Percentiles rank a stretch among this genome's conserved stretches.
Evolutionary conservation across 345 rosid species (phyloP).

Genomic region (Eucalyptus pauciflora): DNA sequence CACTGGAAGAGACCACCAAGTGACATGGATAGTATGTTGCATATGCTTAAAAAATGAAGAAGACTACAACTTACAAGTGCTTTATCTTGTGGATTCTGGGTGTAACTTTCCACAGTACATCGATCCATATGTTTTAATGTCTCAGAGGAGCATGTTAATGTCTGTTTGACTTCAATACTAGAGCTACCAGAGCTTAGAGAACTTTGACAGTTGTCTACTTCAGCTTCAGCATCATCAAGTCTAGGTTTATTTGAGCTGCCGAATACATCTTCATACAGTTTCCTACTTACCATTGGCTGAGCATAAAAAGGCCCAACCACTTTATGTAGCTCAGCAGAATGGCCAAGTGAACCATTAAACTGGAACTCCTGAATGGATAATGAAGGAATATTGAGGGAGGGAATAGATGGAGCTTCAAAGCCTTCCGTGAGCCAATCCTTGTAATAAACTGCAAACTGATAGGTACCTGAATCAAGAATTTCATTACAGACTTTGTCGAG

Average conservation of each 20-base stretch:
- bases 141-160: slow-evolving; percentile 14
- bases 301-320: slow-evolving; percentile 22
- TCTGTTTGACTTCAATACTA: slow-evolving; percentile 16
- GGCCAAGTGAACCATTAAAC: slow-evolving; percentile 3
- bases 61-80: slow-evolving; percentile 15
- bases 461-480: slow-evolving; percentile 46
- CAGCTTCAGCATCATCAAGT: slow-evolving; percentile 8
- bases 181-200: slow-evolving; percentile 15
- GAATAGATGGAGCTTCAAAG: slow-evolving; percentile 39
- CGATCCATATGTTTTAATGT: slow-evolving; percentile 8
- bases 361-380: slow-evolving; percentile 10
- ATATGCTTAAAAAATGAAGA: not conserved
- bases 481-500: slow-evolving; percentile 47
- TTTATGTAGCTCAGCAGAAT: slow-evolving; percentile 19
- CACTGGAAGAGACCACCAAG: not conserved
- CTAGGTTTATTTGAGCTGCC: slow-evolving; percentile 12
- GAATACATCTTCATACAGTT: slow-evolving; percentile 31
- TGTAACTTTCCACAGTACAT: slow-evolving; percentile 6
- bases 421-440: slow-evolving; percentile 58
- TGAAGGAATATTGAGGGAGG: slow-evolving; percentile 31
- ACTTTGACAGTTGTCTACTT: not conserved
- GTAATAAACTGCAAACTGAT: slow-evolving; percentile 50
- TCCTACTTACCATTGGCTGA: slow-evolving; percentile 48
- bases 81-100: slow-evolving; percentile 4
- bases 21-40: not conserved